Conservation (phyloP, 306 rosid species). For the Hippophae tibetana region DNA sequence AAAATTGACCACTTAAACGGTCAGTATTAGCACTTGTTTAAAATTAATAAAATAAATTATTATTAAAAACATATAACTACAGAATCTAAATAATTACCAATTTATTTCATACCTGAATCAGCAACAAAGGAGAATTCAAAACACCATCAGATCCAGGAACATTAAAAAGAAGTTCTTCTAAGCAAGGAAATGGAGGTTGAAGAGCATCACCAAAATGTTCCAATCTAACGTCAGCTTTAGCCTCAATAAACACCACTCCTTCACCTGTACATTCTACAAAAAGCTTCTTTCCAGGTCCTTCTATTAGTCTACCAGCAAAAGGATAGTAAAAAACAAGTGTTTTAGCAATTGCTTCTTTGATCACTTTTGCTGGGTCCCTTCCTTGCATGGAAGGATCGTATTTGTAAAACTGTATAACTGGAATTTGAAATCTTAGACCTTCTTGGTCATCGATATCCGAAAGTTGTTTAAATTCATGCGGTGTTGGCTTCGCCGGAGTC, state of each 20-base stretch:
- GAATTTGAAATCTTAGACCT: conserved; percentile 3
- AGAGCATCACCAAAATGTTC: conserved; percentile 15
- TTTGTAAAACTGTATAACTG: conserved; percentile 9
- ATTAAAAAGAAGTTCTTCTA: conserved; percentile 18
- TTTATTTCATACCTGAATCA: conserved; percentile 11
- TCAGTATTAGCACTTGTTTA: too few species aligned
- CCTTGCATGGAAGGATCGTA: background rate
- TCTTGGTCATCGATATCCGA: conserved; percentile 30
- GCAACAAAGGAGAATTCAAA: conserved; percentile 11
- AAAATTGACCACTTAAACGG: too few species aligned
- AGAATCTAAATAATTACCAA: too few species aligned
- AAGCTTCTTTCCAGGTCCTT: conserved; percentile 16
- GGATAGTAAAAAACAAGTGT: conserved; percentile 29
- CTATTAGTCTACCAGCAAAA: conserved; percentile 26
- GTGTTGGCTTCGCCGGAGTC: conserved; percentile 17
- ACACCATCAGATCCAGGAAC: conserved; percentile 9
- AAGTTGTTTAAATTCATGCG: conserved; percentile 16
- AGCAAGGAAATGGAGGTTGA: conserved; percentile 15
- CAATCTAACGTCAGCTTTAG: conserved; percentile 6
- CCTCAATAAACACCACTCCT: conserved; percentile 23
- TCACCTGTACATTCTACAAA: conserved; percentile 22
- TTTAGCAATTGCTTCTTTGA: conserved; percentile 17
- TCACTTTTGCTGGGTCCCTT: conserved; percentile 3
- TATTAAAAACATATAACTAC: too few species aligned
- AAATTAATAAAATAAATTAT: too few species aligned